phyloP scores from a whole-genome alignment of 345 rosid genomes.

The Hirschfeldia incana region DNA sequence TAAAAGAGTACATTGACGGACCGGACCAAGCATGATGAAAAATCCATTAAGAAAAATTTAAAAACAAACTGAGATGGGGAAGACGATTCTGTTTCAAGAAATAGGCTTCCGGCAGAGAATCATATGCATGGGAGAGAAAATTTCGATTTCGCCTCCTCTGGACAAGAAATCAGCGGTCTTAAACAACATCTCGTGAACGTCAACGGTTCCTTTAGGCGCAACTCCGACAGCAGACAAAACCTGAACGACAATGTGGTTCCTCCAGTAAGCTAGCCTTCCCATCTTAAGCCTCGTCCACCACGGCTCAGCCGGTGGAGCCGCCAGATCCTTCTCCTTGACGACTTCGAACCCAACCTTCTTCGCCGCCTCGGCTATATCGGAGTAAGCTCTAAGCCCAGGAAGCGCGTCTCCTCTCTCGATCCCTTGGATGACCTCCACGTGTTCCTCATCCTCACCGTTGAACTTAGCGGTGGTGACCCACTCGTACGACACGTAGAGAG shows the following conservation, averaged over 20 bases:
- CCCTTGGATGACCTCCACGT: constrained; percentile 84
- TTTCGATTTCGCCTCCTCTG: constrained; percentile 81
- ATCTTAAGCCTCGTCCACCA: constrained; percentile 93
- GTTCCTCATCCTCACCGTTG: constrained; percentile 47
- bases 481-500: constrained; percentile 78
- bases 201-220: constrained; percentile 94
- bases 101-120: constrained; percentile 86
- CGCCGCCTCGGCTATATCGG: constrained; percentile 67
- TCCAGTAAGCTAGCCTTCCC: constrained; percentile 90
- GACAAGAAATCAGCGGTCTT: constrained; percentile 81
- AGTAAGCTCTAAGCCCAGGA: constrained; percentile 75
- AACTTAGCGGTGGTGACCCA: constrained; percentile 92
- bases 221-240: constrained; percentile 64
- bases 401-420: constrained; percentile 92
- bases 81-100: constrained; percentile 32
- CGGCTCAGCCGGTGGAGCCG: constrained; percentile 69
- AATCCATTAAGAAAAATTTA: background rate
- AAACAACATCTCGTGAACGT: constrained; percentile 91
- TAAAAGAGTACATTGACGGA: constrained; percentile 27
- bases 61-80: constrained; percentile 22
- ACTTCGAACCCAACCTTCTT: constrained; percentile 80
- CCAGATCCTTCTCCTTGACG: constrained; percentile 79
- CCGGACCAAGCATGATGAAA: constrained; percentile 10
- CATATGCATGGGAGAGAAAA: constrained; percentile 95
- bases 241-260: constrained; percentile 81